Evolutionary conservation across 2,329 filamentous ascomycete species (phyloP).

Genomic region (Dactylellina sp.): DNA sequence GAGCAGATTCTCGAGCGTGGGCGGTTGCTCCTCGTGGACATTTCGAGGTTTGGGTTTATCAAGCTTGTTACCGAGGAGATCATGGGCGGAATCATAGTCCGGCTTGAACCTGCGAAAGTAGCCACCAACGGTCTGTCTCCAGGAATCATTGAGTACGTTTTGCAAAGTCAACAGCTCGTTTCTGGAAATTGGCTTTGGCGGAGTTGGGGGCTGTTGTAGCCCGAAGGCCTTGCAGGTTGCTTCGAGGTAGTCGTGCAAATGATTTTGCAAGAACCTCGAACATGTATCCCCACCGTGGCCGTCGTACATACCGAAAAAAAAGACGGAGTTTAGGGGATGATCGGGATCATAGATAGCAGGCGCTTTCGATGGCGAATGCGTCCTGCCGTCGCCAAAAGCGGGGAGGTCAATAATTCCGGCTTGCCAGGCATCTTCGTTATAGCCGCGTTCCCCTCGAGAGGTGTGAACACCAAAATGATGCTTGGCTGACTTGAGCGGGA

Average conservation of each 20-base stretch:
- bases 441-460: constrained; percentile 82
- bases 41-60: constrained; percentile 52
- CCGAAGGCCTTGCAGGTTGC: constrained; percentile 75
- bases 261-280: constrained; percentile 84
- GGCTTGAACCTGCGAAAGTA: constrained; percentile 94
- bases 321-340: constrained; percentile 67
- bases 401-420: constrained; percentile 93
- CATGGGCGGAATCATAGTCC: constrained; percentile 69
- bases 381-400: constrained; percentile 73
- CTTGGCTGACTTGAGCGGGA: constrained; percentile 91
- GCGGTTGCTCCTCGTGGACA: constrained; percentile 61
- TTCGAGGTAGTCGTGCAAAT: constrained; percentile 89
- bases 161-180: constrained; percentile 76
- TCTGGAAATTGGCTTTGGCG: constrained; percentile 61
- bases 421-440: constrained; percentile 95
- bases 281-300: constrained; percentile 93
- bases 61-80: constrained; percentile 58
- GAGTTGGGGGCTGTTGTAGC: constrained; percentile 46
- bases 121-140: constrained; percentile 86
- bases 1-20: constrained; percentile 80
- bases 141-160: constrained; percentile 77
- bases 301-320: constrained; percentile 97
- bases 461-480: constrained; percentile 90
- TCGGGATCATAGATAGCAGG: constrained; percentile 37
- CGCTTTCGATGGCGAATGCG: constrained; percentile 22